These are phyloP conservation scores for Fagopyrum esculentum DNA, from an alignment of 148 eudicot genomes.

Conservation along the genomic window DNA sequence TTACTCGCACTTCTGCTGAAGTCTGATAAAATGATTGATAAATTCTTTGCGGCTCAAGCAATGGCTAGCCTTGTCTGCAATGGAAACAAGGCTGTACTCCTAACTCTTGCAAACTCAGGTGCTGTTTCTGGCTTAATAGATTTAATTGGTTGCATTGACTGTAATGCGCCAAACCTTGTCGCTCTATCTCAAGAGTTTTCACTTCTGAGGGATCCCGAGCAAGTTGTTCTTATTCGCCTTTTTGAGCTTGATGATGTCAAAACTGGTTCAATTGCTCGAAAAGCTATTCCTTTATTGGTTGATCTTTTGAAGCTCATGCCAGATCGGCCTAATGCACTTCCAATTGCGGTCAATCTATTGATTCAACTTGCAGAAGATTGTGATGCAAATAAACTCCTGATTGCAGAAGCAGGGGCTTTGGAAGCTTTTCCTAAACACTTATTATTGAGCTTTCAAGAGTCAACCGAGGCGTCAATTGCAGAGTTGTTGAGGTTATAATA, in stretches of 20 bases:
- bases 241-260: conserved; percentile 66
- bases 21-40: conserved; percentile 59
- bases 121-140: conserved; percentile 50
- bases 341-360: conserved; percentile 45
- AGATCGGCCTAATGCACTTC: conserved; percentile 73
- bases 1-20: conserved; percentile 53
- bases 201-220: conserved; percentile 52
- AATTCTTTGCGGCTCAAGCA: conserved; percentile 76
- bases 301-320: conserved; percentile 79
- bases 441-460: conserved; percentile 73
- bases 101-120: conserved; percentile 71
- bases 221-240: conserved; percentile 50
- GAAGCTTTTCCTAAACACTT: conserved; percentile 74
- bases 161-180: conserved; percentile 59
- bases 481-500: conserved; percentile 31
- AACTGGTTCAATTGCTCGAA: conserved; percentile 59
- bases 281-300: conserved; percentile 65
- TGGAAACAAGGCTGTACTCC: conserved; percentile 45
- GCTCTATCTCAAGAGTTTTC: conserved; percentile 63
- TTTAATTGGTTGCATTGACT: conserved; percentile 54
- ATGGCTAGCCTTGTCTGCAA: conserved; percentile 64
- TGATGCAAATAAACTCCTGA: conserved; percentile 61
- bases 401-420: conserved; percentile 86
- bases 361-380: conserved; percentile 54
- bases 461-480: conserved; percentile 48